Evolutionary conservation across 1,284 basidiomycete species (phyloP), one percentile per base, ranked within the genome.

Genomic region (Rhizoctonia solani): DNA sequence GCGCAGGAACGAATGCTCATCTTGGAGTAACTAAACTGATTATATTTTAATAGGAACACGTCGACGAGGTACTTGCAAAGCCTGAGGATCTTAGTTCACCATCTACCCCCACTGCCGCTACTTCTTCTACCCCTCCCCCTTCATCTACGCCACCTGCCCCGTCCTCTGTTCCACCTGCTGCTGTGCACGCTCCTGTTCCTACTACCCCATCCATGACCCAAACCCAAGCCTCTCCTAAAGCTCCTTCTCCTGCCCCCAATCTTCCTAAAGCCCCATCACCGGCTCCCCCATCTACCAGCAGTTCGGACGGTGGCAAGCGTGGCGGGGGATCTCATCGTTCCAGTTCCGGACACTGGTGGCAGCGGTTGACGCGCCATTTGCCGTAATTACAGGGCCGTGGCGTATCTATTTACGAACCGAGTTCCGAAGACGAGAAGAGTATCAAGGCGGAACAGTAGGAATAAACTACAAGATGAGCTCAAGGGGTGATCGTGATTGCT

Each of bases 61-160:
- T 74, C 67, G 71, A 72, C 69, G 69, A 66, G 49, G 68, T 61
- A 61, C 56, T 61, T 61, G 56, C 56, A 42, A 9, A 61, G 56
- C 56, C 56, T 61, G 56, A 61, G 27, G 56, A 61, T 61, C 56
- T 61, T 25, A 61, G 50, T 21, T 9, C 56, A 23, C 56, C 56
- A 42, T 42, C 56, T 14, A 34, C 56, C 23, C 56, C 56, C 56
- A 47, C 29, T 61, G 27, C 56, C 42, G 19, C 56, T n/a, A 19
- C 56, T 61, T 34, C 46, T n/a, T 27, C 46, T 25, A 13, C 42
- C 50, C 27, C 56, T 44, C 56, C 46, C 46, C 25, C 44, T 39
- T 32, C 56, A 37, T 61, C 56, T 27, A 30, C 55, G 25, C 46
- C 55, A n/a, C 55, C 56, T n/a, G 56, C 44, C 30, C 56, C 56